Evolutionary conservation across 352 stramenopile species (phyloP), one percentile per base, ranked within the genome.

Genomic region (Phytopythium delawarense): DNA sequence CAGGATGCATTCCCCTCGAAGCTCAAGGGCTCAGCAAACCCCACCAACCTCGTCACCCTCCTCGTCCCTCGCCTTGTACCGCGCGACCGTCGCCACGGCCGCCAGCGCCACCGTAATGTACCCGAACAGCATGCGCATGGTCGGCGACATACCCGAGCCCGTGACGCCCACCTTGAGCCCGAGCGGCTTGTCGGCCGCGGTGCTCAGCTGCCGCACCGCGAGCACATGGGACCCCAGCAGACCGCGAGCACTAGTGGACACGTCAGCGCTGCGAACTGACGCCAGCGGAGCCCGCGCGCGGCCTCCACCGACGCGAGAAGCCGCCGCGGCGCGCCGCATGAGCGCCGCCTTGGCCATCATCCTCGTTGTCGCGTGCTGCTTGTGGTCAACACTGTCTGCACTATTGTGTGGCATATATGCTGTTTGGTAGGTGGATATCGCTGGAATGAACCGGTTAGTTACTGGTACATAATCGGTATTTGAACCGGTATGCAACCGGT

Each of bases 21-120:
- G 9, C 25, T 25, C 9, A 46, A 44, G 16, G 5, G 7, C 5
- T 37, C 30, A 32, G 28, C 4, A 15, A 4, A 25, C 2, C 2
- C 21, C 25, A 59, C 56, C 21, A 42, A 78, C 75, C 74, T 92
- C 78, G 65, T 89, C 78, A 39, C 82, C 74, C 20, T 73, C 64
- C 2, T 73, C 64, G 25, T 87, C 73, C 1, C 76, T 67, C n/a
- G 74, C 68, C 54, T 92, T 92, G 61, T 76, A 85, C 4, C 76
- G 77, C 12, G 80, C 83, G 23, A 92, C 80, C 34, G 74, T 63
- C 25, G 65, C 72, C 71, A 92, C 86, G 37, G 72, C 65, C 0
- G 76, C 77, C 48, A 92, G 62, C 18, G 64, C 75, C 37, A 85
- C 72, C 7, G 71, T 73, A 52, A 92, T 67, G 69, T 92, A 92